Conservation (phyloP, 805 yeast genomes). For the Lachancea fermentati region DNA sequence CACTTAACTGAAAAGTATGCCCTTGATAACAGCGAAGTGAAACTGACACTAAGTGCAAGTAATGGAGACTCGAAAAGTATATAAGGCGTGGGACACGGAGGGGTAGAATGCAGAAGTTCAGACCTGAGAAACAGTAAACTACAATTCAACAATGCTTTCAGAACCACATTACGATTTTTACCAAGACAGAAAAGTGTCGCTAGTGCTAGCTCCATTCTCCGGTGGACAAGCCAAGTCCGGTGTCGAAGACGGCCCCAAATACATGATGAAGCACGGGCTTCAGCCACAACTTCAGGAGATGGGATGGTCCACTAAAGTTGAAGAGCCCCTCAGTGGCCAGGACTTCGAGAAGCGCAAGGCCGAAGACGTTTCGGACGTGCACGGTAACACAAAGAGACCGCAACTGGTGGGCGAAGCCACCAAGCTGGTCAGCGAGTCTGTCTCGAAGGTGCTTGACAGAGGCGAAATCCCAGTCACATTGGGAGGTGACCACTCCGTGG, state of each 20-base stretch:
- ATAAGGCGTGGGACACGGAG: constrained; percentile 4
- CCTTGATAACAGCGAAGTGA: background rate
- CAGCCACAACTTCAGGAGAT: constrained; percentile 53
- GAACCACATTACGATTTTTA: constrained; percentile 46
- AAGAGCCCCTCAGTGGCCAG: constrained; percentile 48
- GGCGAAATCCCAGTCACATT: constrained; percentile 68
- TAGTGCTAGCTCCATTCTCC: constrained; percentile 85
- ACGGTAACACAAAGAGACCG: constrained; percentile 62
- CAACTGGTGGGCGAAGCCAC: constrained; percentile 71
- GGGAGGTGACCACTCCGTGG: constrained; percentile 97
- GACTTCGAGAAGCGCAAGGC: constrained; percentile 39
- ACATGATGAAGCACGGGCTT: constrained; percentile 67
- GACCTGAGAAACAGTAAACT: background rate
- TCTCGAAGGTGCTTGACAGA: constrained; percentile 43
- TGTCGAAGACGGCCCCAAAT: constrained; percentile 90
- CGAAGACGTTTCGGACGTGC: constrained; percentile 46
- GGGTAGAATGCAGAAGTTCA: background rate
- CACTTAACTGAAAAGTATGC: constrained; percentile 8
- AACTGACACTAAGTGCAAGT: constrained; percentile 11
- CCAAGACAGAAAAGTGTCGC: constrained; percentile 43
- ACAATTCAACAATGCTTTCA: constrained; percentile 1
- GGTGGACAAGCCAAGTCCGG: constrained; percentile 96
- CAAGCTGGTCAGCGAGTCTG: constrained; percentile 55
- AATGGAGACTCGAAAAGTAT: constrained; percentile 9
- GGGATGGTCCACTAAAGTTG: constrained; percentile 62